These are phyloP conservation scores for Boletus vermiculosoides DNA, from an alignment of 768 basidiomycete genomes.

Conservation along the genomic window DNA sequence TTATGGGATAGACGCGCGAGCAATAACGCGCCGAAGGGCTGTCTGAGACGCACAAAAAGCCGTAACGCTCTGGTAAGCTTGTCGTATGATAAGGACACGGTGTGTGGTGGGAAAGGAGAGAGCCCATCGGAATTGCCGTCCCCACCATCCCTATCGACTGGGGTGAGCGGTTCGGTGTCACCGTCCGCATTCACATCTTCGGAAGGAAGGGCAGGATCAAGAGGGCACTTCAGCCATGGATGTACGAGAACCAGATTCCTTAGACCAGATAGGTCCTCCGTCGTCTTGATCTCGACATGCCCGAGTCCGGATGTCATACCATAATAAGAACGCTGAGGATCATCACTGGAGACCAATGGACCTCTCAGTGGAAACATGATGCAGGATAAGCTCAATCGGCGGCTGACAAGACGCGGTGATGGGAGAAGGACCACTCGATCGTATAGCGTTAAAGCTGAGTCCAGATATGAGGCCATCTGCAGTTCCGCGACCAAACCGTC, in stretches of 20 bases:
- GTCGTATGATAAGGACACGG: background rate
- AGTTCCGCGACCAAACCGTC: background rate
- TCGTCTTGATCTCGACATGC: background rate
- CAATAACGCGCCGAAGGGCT: constrained; percentile 6
- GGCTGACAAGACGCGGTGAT: background rate
- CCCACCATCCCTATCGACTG: background rate
- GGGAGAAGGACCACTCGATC: background rate
- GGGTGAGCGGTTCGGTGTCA: background rate
- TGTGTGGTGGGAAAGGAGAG: background rate
- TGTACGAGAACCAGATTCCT: background rate
- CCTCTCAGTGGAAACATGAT: background rate
- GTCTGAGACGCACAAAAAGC: background rate
- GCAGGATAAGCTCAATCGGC: background rate
- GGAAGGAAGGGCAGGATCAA: background rate
- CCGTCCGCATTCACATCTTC: background rate
- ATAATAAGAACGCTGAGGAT: background rate
- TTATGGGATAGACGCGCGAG: background rate
- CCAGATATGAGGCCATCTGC: background rate
- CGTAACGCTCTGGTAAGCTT: background rate
- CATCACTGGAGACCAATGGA: background rate
- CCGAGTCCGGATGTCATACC: background rate
- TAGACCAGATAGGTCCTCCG: background rate
- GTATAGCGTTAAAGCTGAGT: background rate
- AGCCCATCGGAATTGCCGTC: background rate
- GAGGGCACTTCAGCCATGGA: background rate